Conservation (phyloP, 2,329 filamentous ascomycete species). For the Diaporthe sp. region DNA sequence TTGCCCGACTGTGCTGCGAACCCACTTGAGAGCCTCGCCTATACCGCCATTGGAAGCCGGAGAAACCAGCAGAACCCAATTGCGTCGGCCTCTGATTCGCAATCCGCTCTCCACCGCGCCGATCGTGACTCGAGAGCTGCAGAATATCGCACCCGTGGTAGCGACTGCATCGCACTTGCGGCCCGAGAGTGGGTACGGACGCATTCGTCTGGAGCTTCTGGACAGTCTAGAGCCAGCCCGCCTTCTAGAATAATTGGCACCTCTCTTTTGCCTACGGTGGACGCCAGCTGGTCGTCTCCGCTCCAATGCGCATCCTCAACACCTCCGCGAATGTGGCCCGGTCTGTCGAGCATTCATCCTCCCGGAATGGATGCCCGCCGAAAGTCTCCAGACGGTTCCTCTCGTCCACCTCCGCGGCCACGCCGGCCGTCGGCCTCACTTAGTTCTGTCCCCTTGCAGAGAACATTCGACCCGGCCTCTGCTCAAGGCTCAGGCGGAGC, state of each 20-base stretch:
- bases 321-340: slow-evolving; percentile 39
- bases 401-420: slow-evolving; percentile 40
- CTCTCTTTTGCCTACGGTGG: slow-evolving; percentile 26
- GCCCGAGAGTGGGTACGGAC: slow-evolving; percentile 38
- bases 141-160: slow-evolving; percentile 30
- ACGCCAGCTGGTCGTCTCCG: slow-evolving; percentile 39
- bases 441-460: slow-evolving; percentile 39
- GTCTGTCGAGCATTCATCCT: slow-evolving; percentile 38
- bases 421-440: slow-evolving; percentile 41
- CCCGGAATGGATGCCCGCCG: slow-evolving; percentile 42
- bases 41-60: slow-evolving; percentile 6
- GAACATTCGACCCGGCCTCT: slow-evolving; percentile 39
- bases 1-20: slow-evolving; percentile 16
- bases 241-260: slow-evolving; percentile 38
- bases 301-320: slow-evolving; percentile 40
- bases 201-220: slow-evolving; percentile 30
- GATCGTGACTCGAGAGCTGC: slow-evolving; percentile 35
- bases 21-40: slow-evolving; percentile 27
- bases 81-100: slow-evolving; percentile 35
- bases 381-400: slow-evolving; percentile 41
- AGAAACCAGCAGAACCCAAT: slow-evolving; percentile 27
- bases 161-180: slow-evolving; percentile 30
- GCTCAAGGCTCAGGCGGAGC: slow-evolving; percentile 28
- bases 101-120: slow-evolving; percentile 28
- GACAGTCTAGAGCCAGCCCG: slow-evolving; percentile 32